Percentiles rank a stretch among this genome's conserved stretches.
Conservation (phyloP, 805 yeast species). For the Metschnikowia reukaufii region DNA sequence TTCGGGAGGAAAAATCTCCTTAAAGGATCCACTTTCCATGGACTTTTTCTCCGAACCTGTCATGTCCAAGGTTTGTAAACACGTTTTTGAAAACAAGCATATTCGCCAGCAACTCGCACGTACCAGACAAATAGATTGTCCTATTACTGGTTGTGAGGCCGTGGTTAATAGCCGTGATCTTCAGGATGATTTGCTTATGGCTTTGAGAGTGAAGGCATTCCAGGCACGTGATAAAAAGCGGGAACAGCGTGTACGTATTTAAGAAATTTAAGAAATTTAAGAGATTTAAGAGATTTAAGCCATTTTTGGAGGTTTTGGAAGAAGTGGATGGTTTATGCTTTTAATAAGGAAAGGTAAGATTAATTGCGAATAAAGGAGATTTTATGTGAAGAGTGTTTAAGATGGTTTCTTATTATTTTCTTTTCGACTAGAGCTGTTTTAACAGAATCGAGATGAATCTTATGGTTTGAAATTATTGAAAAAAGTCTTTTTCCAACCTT, state of each 20-base stretch:
- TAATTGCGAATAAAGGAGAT: too few relatives aligned
- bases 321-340: too few relatives aligned
- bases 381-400: too few relatives aligned
- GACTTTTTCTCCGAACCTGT: constrained; percentile 54
- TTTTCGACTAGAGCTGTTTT: too few relatives aligned
- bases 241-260: constrained; percentile 14
- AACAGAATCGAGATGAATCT: too few relatives aligned
- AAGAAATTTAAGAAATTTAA: not conserved
- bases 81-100: constrained; percentile 56
- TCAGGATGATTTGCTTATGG: constrained; percentile 53
- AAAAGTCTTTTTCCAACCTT: too few relatives aligned
- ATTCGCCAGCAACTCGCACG: constrained; percentile 33
- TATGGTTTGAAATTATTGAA: too few relatives aligned
- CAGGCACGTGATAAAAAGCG: constrained; percentile 20
- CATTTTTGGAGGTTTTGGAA: not conserved
- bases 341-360: too few relatives aligned
- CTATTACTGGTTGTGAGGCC: constrained; percentile 55
- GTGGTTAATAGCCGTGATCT: constrained; percentile 36
- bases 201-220: constrained; percentile 47
- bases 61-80: constrained; percentile 56
- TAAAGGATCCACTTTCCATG: constrained; percentile 67
- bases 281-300: not conserved
- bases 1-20: constrained; percentile 68
- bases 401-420: too few relatives aligned
- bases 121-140: constrained; percentile 44